Conservation (phyloP, 495 filamentous ascomycete genomes). For the Penicillium bialowiezense region DNA sequence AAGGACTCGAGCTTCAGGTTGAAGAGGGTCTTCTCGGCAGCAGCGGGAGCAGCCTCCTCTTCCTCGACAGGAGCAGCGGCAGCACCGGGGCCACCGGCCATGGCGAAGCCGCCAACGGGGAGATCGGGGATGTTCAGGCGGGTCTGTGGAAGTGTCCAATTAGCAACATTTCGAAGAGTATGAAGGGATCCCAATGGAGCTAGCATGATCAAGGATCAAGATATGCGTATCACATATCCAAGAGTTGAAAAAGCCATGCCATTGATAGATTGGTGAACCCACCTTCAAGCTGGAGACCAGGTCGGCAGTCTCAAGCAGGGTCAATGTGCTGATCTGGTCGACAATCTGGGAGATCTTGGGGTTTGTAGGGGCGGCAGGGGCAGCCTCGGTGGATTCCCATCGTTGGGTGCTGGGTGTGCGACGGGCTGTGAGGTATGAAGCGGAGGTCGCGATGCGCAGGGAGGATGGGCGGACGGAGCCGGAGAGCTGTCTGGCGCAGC, state of each 20-base stretch:
- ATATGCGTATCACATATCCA: slow-evolving; percentile 2
- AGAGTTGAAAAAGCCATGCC: slow-evolving; percentile 6
- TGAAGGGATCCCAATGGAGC: neutral
- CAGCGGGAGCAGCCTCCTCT: slow-evolving; percentile 75
- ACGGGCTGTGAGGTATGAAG: slow-evolving; percentile 41
- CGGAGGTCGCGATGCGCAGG: slow-evolving; percentile 43
- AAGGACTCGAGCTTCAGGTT: slow-evolving; percentile 88
- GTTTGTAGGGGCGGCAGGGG: slow-evolving; percentile 58
- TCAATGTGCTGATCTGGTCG: slow-evolving; percentile 97
- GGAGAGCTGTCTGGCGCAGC: slow-evolving; percentile 46
- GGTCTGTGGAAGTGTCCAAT: slow-evolving; percentile 52
- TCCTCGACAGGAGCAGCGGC: slow-evolving; percentile 76
- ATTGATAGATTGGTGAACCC: slow-evolving; percentile 16
- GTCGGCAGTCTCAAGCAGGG: slow-evolving; percentile 93
- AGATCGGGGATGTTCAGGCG: slow-evolving; percentile 98
- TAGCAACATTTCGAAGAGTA: neutral
- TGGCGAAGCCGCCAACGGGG: slow-evolving; percentile 83
- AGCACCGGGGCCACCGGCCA: slow-evolving; percentile 46
- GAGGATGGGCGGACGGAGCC: slow-evolving; percentile 43
- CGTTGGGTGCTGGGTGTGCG: slow-evolving; percentile 40
- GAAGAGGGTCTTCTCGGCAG: slow-evolving; percentile 95
- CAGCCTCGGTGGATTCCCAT: slow-evolving; percentile 53
- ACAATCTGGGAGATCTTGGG: slow-evolving; percentile 92
- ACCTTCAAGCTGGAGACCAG: slow-evolving; percentile 92
- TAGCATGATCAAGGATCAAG: neutral